phyloP scores from a whole-genome alignment of 306 rosid species.

The Casuarina glauca region DNA sequence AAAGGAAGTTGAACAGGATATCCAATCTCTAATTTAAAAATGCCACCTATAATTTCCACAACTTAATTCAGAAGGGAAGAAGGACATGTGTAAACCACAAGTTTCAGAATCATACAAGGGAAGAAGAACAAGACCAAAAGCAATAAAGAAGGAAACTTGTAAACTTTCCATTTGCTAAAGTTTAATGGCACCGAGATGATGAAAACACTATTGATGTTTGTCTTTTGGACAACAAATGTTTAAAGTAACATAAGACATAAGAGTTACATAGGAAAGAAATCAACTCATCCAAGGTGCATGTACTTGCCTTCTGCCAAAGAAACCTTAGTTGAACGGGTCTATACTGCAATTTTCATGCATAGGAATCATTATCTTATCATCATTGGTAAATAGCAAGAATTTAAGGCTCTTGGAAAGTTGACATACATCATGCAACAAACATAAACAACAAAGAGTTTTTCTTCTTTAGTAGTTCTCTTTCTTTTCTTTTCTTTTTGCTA shows the following conservation, averaged over 20 bases:
- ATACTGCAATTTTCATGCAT: too few species aligned
- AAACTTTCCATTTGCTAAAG: not conserved
- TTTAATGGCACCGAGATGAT: not conserved
- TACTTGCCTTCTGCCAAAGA: not conserved
- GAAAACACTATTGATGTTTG: not conserved
- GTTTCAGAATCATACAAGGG: not conserved
- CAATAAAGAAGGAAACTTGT: not conserved
- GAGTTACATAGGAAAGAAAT: not conserved
- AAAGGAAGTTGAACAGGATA: not conserved
- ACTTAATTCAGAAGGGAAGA: too few species aligned
- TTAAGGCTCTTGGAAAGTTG: too few species aligned
- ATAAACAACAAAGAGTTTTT: too few species aligned
- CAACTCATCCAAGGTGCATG: not conserved
- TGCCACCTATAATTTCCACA: not conserved
- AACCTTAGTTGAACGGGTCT: too few species aligned
- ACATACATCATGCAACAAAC: too few species aligned
- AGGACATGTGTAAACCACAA: not conserved
- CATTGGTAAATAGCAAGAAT: too few species aligned
- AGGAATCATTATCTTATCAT: too few species aligned
- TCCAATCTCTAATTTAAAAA: not conserved
- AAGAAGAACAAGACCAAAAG: not conserved
- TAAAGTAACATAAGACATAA: not conserved
- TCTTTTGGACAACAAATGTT: not conserved
- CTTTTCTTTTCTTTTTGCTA: too few species aligned
- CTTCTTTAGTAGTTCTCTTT: too few species aligned